Conservation (phyloP, 352 stramenopile genomes). For the Pythium rhizo-oryzae region DNA sequence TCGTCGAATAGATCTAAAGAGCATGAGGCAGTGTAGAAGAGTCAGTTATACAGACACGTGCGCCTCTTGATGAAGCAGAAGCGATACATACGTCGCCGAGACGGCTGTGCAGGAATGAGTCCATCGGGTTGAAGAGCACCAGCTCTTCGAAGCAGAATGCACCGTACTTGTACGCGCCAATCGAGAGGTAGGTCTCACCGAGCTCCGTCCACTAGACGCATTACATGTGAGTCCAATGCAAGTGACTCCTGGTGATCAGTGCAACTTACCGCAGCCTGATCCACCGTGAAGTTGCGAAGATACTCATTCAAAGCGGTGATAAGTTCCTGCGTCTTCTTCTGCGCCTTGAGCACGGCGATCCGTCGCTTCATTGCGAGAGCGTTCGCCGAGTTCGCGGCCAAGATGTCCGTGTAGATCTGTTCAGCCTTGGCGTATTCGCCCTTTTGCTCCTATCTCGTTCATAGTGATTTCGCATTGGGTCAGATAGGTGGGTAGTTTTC, state of each 20-base stretch:
- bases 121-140: conserved; percentile 43
- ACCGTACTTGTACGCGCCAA: conserved; percentile 38
- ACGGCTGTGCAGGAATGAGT: conserved; percentile 42
- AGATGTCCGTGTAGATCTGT: conserved; percentile 42
- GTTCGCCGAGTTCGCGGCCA: conserved; percentile 42
- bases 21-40: background rate
- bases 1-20: conserved; percentile 39
- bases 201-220: conserved; percentile 41
- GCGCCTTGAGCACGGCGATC: conserved; percentile 40
- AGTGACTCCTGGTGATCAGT: background rate
- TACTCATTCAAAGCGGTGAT: conserved; percentile 43
- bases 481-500: background rate
- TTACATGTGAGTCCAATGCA: background rate
- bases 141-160: conserved; percentile 56
- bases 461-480: background rate
- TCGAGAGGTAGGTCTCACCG: conserved; percentile 35
- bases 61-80: background rate
- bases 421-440: conserved; percentile 45
- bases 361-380: conserved; percentile 44
- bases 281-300: conserved; percentile 36
- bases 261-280: conserved; percentile 33
- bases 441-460: conserved; percentile 29
- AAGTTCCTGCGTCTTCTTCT: conserved; percentile 43
- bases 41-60: too few species aligned
- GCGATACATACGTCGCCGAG: conserved; percentile 35